These are phyloP conservation scores for Hypsizygus marmoreus DNA, from an alignment of 768 basidiomycete genomes.

Conservation along the genomic window DNA sequence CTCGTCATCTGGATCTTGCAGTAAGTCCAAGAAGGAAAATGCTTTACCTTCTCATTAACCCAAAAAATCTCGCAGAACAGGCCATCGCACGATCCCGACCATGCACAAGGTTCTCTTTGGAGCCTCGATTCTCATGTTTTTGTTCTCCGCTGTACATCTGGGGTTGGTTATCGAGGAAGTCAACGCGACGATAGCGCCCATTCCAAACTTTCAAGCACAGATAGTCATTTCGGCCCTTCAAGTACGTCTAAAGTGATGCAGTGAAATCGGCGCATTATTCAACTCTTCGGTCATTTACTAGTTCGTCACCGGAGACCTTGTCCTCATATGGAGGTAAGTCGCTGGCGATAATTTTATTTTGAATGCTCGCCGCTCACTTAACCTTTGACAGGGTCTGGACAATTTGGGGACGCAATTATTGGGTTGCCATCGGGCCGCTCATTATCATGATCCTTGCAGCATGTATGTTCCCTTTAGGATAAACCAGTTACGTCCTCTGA, in stretches of 20 bases:
- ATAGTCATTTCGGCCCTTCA: slow-evolving; percentile 6
- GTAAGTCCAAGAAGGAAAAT: too few relatives aligned
- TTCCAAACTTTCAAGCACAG: slow-evolving; percentile 1
- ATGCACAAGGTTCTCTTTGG: slow-evolving; percentile 10
- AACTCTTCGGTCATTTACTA: neutral
- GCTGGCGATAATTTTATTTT: neutral
- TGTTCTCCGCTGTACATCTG: slow-evolving; percentile 10
- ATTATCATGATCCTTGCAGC: slow-evolving; percentile 1
- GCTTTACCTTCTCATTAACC: too few relatives aligned
- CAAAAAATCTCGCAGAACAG: neutral
- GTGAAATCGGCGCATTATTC: neutral
- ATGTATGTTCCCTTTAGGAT: slow-evolving; percentile 2
- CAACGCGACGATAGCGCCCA: neutral
- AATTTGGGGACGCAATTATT: slow-evolving; percentile 11
- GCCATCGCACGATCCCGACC: neutral
- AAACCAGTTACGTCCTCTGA: too few relatives aligned
- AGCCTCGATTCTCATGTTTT: slow-evolving; percentile 13
- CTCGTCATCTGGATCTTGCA: slow-evolving; percentile 1
- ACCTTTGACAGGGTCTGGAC: slow-evolving; percentile 14
- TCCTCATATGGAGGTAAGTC: slow-evolving; percentile 14
- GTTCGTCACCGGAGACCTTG: slow-evolving; percentile 10
- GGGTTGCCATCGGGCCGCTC: slow-evolving; percentile 8
- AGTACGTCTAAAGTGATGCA: neutral
- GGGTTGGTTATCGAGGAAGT: slow-evolving; percentile 11
- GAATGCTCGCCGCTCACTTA: too few relatives aligned